Conservation (phyloP, 306 rosid species). For the Citrullus colocynthis region DNA sequence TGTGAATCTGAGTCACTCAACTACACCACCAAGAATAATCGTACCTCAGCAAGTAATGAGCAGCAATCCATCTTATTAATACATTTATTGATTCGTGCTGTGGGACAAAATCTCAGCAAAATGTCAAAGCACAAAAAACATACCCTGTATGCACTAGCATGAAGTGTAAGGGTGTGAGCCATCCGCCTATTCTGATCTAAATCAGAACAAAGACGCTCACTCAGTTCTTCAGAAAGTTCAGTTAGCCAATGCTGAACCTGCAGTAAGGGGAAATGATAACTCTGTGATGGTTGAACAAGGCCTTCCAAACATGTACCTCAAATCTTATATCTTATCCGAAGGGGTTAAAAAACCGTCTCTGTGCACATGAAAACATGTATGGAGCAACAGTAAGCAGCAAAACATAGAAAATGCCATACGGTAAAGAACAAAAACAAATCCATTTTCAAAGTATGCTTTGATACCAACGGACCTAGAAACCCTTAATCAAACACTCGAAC, state of each 20-base stretch:
- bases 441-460: too few relatives aligned
- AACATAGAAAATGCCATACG: too few relatives aligned
- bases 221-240: constrained; percentile 69
- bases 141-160: constrained; percentile 75
- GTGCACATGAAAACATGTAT: too few relatives aligned
- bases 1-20: constrained; percentile 48
- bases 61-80: neutral
- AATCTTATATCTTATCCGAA: too few relatives aligned
- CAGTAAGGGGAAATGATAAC: constrained; percentile 1
- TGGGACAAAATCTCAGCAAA: neutral
- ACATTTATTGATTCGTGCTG: neutral
- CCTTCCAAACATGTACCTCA: too few relatives aligned
- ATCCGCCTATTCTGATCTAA: constrained; percentile 72
- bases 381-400: too few relatives aligned
- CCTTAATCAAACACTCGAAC: neutral
- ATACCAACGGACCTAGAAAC: too few relatives aligned
- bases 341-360: too few relatives aligned
- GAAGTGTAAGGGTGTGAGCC: constrained; percentile 67
- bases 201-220: constrained; percentile 72
- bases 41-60: constrained; percentile 9
- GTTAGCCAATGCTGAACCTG: constrained; percentile 87
- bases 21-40: constrained; percentile 33
- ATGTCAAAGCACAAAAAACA: constrained; percentile 1
- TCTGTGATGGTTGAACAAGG: neutral
- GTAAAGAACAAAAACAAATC: too few relatives aligned